Base-by-base conservation (phyloP, 441 rosid species). In the Mallotus japonicus region DNA sequence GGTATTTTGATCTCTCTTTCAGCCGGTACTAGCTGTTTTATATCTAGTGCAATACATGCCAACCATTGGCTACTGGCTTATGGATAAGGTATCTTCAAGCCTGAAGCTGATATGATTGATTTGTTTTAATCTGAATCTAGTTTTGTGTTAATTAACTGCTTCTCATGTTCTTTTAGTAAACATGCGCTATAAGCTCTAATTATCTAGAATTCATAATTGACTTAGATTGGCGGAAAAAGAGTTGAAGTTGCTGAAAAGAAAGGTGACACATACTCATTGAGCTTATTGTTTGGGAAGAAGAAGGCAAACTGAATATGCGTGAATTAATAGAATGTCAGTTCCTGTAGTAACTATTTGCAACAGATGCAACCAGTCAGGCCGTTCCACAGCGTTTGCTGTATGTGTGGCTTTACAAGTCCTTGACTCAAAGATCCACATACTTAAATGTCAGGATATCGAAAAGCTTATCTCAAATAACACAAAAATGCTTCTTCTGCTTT, bases 41-140 rank as follows among this genome's bases (percentile, higher is more conserved):
- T 94, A 92, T 83, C 79, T 92, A 65, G 91, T 92, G 79, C 99
- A 94, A 74, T 90, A 90, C 85, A 85, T 90, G 89, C 97, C 97
- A 49, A 83, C 83, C 37, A 66, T 92, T 57, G 99, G 97, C 80
- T 87, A 83, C 77, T 92, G 96, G 96, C 89, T 94, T 65, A 94
- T 94, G 97, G 99, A 94, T 86, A 90, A 88, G 97, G 97, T 94
- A 87, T 76, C 60, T 75, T 74, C 66, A 22, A 19, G 56, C 19
- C 53, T 15, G 13, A n/a, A 69, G 37, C 15, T 14, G 24, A 15
- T 22, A 20, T 58, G 65, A 37, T 37, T 37, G 40, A 37, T 37
- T 37, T 37, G 40, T 37, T 37, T 6, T 37, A 37, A 37, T 40
- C 49, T 44, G 49, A 44, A 49, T 37, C 47, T 10, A 47, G 11